Conservation (phyloP, 1,139 yeast species). For the Hemisphaericaspora lyxosophila region DNA sequence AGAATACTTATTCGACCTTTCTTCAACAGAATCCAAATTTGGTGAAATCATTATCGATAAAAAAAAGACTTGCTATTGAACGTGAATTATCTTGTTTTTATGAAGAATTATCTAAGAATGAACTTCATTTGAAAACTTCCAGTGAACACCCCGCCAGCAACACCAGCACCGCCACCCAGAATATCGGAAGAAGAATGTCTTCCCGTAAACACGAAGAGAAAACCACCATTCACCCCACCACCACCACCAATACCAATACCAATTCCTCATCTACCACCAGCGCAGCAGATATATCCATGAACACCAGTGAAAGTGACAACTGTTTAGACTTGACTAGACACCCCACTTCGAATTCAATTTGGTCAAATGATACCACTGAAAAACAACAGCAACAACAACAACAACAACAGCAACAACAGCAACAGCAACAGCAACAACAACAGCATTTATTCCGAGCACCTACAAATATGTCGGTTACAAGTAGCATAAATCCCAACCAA, state of each 20-base stretch:
- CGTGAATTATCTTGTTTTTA: constrained; percentile 43
- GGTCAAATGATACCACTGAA: constrained; percentile 39
- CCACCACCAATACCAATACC: constrained; percentile 1
- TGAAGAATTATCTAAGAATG: constrained; percentile 39
- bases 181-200: no score
- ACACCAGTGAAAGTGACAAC: constrained; percentile 1
- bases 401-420: no score
- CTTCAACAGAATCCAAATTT: constrained; percentile 35
- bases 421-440: no score
- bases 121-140: constrained; percentile 41
- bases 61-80: constrained; percentile 44
- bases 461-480: constrained; percentile 33
- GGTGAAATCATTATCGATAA: constrained; percentile 32
- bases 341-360: constrained; percentile 34
- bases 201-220: no score
- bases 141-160: constrained; percentile 6
- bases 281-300: constrained; percentile 2
- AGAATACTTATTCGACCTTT: constrained; percentile 53
- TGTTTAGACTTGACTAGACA: constrained; percentile 27
- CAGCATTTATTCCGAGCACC: constrained; percentile 28
- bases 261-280: not conserved
- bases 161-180: constrained; percentile 3
- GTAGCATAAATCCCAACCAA: constrained; percentile 26
- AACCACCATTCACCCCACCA: constrained; percentile 3
- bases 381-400: no score